Conservation (phyloP, 1,284 basidiomycete species). For the Bondarzewia mesenterica region DNA sequence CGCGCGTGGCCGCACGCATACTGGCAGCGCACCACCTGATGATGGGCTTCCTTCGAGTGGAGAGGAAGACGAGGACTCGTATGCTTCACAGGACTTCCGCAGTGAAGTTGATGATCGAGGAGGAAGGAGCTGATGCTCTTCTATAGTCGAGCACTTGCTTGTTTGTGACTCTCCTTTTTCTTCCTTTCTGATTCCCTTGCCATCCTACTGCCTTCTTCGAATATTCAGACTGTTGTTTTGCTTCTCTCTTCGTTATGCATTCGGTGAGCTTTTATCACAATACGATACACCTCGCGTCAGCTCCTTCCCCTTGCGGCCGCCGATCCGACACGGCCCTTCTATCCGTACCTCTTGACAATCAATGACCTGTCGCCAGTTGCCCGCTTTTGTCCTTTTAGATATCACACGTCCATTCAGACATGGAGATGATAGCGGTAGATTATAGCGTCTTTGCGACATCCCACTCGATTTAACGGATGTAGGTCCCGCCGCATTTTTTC, state of each 20-base stretch:
- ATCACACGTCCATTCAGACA: not conserved
- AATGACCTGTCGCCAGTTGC: too few relatives aligned
- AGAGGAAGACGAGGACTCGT: constrained; percentile 26
- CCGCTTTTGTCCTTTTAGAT: not conserved
- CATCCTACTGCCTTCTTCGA: not conserved
- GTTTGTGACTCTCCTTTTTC: not conserved
- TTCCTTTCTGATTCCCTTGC: not conserved
- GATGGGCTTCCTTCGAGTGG: constrained; percentile 22
- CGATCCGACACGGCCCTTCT: too few relatives aligned
- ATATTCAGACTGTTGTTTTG: not conserved
- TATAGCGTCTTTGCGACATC: not conserved
- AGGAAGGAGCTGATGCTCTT: constrained; percentile 16
- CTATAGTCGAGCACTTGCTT: not conserved
- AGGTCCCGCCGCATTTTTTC: not conserved
- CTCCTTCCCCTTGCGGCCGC: too few relatives aligned
- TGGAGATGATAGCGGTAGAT: not conserved
- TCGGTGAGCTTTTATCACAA: not conserved
- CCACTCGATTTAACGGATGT: not conserved
- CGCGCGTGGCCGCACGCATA: constrained; percentile 9
- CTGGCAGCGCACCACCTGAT: constrained; percentile 13
- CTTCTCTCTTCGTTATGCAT: not conserved
- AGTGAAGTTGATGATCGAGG: constrained; percentile 22
- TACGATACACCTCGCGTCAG: not conserved
- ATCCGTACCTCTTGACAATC: too few relatives aligned
- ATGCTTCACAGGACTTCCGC: constrained; percentile 23